Base-by-base conservation (phyloP, 2,329 filamentous ascomycete genomes). In the Phialophora expanda region DNA sequence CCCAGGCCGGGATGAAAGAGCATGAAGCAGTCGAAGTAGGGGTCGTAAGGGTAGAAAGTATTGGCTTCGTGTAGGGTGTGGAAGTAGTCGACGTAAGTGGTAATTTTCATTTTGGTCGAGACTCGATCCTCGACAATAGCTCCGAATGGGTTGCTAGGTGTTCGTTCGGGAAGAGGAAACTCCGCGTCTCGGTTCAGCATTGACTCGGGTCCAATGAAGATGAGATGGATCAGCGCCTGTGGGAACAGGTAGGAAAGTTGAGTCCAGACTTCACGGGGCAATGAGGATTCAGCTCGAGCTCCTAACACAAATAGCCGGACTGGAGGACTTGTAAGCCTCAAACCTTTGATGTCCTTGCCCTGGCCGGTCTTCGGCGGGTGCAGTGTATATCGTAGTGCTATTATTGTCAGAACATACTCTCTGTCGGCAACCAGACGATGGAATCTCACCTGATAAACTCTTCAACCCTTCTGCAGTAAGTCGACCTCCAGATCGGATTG, bases 1-100 rank as follows among this genome's bases (percentile, higher is more conserved):
- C 95, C 96, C 20, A 99, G 85, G 8, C 96, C 96, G 0, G 96
- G 96, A 75, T 99, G 96, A 84, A 98, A 99, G 59, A 97, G 86
- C 74, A 99, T 89, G 76, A 99, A 97, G 78, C 91, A 95, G 82
- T 99, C 95, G 78, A 99, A 97, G 81, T 99, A 99, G 0, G 95
- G 95, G 76, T 99, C 95, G 76, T 96, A 97, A 0, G 96, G 95
- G 65, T 91, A 88, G 81, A 98, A 99, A 76, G 93, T 86, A 56
- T 92, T 90, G 0, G 94, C 91, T 76, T 93, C 88, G 81, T 99
- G 94, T 72, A 99, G 87, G 2, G 92, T 98, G 79, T 99, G 94
- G 82, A 96, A 99, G 81, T 99, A 97, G 73, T 99, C 95, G 59
- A 98, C 94, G 74, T 93, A 97, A 0, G 96, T 99, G 77, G 90